Evolutionary conservation across 2,329 filamentous ascomycete species (phyloP).

Genomic region (Alternaria alternata): DNA sequence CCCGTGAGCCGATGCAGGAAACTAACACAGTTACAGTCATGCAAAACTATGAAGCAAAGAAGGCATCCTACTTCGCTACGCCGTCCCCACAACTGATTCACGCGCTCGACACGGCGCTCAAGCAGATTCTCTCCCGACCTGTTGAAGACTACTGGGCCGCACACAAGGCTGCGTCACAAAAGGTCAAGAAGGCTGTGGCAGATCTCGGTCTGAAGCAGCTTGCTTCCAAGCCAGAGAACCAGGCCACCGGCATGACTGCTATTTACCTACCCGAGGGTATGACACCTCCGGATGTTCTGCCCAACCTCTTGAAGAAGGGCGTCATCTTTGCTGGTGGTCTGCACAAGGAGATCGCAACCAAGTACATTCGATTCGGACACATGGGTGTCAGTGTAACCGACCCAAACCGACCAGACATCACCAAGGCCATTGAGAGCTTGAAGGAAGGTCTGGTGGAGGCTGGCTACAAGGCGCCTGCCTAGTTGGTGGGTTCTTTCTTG

Average conservation of each 20-base stretch:
- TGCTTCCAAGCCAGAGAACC: conserved; percentile 83
- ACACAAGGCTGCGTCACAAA: conserved; percentile 81
- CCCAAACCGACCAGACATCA: conserved; percentile 78
- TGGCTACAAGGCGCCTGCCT: conserved; percentile 62
- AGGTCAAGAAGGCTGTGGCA: conserved; percentile 82
- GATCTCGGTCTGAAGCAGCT: conserved; percentile 88
- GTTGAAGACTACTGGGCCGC: conserved; percentile 82
- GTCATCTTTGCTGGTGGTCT: conserved; percentile 95
- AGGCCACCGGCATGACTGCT: conserved; percentile 97
- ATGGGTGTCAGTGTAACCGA: conserved; percentile 96
- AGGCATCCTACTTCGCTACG: conserved; percentile 97
- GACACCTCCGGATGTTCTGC: conserved; percentile 81
- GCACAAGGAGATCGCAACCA: conserved; percentile 92
- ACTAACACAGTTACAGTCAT: conserved; percentile 69
- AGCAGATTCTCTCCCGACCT: conserved; percentile 82
- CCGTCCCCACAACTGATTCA: conserved; percentile 93
- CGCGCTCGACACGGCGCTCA: conserved; percentile 88
- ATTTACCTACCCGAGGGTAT: conserved; percentile 91
- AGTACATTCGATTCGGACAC: conserved; percentile 95
- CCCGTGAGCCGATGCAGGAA: background rate
- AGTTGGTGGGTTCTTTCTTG: background rate
- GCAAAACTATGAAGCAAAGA: conserved; percentile 98
- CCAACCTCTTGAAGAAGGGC: conserved; percentile 83
- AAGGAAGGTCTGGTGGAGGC: conserved; percentile 77
- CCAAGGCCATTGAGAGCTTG: conserved; percentile 81